Base-by-base conservation (phyloP, 2,329 filamentous ascomycete species). In the Paradendryphiella salina region DNA sequence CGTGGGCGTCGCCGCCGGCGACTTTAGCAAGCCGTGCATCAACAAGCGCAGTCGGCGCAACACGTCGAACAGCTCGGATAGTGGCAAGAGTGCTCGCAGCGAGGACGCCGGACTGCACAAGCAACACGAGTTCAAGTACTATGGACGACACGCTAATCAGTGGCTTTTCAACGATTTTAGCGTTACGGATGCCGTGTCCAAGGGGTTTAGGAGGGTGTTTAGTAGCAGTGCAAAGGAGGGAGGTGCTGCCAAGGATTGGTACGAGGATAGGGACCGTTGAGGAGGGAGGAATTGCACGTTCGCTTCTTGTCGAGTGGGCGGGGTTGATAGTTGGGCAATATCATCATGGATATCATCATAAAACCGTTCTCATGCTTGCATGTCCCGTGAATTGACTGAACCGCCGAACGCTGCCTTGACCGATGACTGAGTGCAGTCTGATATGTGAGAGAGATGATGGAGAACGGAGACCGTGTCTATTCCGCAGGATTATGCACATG, bases 111-210 rank as follows among this genome's bases (percentile, higher is more conserved):
- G n/a, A n/a, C n/a, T n/a, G n/a, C n/a, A n/a, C 42, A 57, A 51
- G 29, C 57, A 57, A 34, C 52, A 57, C 15, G 58, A 71, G 37
- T 70, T 70, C 15, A 66, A 63, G 50, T 69, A 70, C 37, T 72
- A 72, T 33, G 69, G 69, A 5, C 17, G 72, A 4, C 72, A 74
- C 54, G 61, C 61, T 8, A 74, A 74, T 42, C 63, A 62, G 42
- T 74, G 72, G 72, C 48, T 74, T 17, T 74, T 74, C 54, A 70
- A 71, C 15, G 70, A 70, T 35, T 73, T 72, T 33, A 73, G 69
- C 29, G 56, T 74, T 32, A 67, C 63, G 9, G 68, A 65, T 14
- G 59, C 57, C n/a, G 61, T 71, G 23, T 65, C 60, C 41, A 69
- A 62, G 52, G 66, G 67, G 15, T 69, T 53, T 41, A 64, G 59